Evolutionary conservation across 768 basidiomycete species (phyloP), one percentile per base, ranked within the genome.

Genomic region (Strobilomyces confusus): DNA sequence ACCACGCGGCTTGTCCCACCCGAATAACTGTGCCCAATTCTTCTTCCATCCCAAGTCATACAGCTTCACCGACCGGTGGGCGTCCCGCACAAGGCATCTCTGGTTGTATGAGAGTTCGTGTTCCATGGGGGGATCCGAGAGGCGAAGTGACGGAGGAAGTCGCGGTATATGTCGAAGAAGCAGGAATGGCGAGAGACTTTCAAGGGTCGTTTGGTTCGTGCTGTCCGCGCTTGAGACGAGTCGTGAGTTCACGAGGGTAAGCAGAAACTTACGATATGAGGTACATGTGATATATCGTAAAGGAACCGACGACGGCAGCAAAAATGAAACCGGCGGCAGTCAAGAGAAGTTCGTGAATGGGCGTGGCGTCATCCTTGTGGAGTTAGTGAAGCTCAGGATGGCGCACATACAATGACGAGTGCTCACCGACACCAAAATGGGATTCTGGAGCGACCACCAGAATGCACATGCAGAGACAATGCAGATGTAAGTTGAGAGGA

Each of bases 171-270:
- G 71, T 50, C 85, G 81, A 47, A 93, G 75, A 14, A 92, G 75
- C 25, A 87, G 66, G 67, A 87, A 92, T 1, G 88, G 88, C 0
- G 88, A 82, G 36, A 91, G 75, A 51, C 82, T 77, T 63, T 92
- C 90, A 20, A 91, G 57, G 0, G 90, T 92, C n/a, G 90, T 92
- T 71, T 92, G 88, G 64, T 92, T 92, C 25, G 85, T 90, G 33
- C 89, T 91, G 55, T 32, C 49, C 30, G 22, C 14, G 9, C 2
- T 36, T 50, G 44, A 53, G 29, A 44, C 15, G 14, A 19, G 3
- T n/a, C 49, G 29, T 32, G 11, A 22, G 37, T 38, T 13, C 20
- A 57, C 22, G 7, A 25, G 13, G 25, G 34, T 41, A 41, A 43
- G 51, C 34, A 25, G 48, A 44, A 23, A 76, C 87, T 62, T 63